These are phyloP conservation scores for Choricystis sp. DNA, from an alignment of 139 green algal genomes.

Conservation along the genomic window DNA sequence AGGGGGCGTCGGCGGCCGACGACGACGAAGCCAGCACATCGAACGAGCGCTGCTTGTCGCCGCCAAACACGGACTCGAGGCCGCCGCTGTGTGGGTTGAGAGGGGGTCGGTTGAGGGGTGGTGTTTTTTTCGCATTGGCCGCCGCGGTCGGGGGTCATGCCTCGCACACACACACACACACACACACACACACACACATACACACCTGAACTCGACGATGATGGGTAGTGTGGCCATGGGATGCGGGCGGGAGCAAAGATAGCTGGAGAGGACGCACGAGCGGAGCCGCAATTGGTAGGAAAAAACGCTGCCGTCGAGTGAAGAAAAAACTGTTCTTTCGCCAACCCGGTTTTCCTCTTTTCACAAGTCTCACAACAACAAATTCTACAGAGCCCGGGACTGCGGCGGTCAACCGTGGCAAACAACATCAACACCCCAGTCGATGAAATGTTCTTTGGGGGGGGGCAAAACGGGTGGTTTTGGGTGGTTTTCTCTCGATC, in stretches of 20 bases:
- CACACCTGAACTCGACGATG: background rate
- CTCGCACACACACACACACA: background rate
- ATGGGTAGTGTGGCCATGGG: background rate
- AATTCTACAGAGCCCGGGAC: no score
- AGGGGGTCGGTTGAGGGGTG: background rate
- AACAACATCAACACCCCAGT: no score
- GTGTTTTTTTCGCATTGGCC: background rate
- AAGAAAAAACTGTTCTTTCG: no score
- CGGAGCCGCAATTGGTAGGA: no score
- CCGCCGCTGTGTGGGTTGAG: background rate
- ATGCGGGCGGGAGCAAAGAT: background rate
- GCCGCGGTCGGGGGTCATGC: background rate
- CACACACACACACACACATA: background rate
- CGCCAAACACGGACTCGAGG: background rate
- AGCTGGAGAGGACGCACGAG: no score
- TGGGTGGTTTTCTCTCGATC: no score
- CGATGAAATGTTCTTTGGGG: no score
- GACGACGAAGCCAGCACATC: background rate
- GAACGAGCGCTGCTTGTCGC: background rate
- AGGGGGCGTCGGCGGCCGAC: background rate
- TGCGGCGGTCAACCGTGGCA: no score
- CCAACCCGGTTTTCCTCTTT: no score
- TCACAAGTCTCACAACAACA: no score
- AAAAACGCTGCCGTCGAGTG: no score
- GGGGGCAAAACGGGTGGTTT: no score